Percentiles rank a stretch among this genome's conserved stretches.
These are phyloP conservation scores for Tricholoma bakamatsutake DNA, from an alignment of 768 basidiomycete species.

Conservation along the genomic window DNA sequence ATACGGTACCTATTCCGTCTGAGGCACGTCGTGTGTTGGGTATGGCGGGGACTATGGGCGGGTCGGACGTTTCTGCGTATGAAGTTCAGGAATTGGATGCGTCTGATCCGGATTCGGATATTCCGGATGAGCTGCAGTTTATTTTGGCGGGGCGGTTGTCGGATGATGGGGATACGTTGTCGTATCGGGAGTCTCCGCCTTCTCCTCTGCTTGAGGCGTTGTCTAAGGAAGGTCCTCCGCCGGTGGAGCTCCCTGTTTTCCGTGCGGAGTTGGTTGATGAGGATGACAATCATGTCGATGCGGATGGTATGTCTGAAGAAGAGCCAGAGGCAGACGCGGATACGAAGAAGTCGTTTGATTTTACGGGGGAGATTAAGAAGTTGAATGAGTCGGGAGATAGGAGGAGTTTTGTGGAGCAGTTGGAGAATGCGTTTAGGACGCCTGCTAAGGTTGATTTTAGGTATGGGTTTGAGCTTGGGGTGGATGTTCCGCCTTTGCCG, in stretches of 20 bases:
- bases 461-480: slow-evolving; percentile 35
- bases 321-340: slow-evolving; percentile 21
- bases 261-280: slow-evolving; percentile 41
- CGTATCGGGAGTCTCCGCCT: slow-evolving; percentile 30
- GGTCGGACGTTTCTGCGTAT: slow-evolving; percentile 42
- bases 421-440: slow-evolving; percentile 75
- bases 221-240: slow-evolving; percentile 8
- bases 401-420: slow-evolving; percentile 74
- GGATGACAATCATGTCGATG: slow-evolving; percentile 31
- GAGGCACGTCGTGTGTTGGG: slow-evolving; percentile 55
- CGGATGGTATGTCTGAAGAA: slow-evolving; percentile 45
- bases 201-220: slow-evolving; percentile 38
- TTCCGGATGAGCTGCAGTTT: slow-evolving; percentile 70
- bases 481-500: slow-evolving; percentile 35
- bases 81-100: slow-evolving; percentile 40
- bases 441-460: slow-evolving; percentile 63
- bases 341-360: slow-evolving; percentile 80
- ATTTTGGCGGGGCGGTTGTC: slow-evolving; percentile 40
- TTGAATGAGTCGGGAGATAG: slow-evolving; percentile 70
- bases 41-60: slow-evolving; percentile 64
- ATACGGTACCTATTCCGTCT: slow-evolving; percentile 34
- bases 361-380: slow-evolving; percentile 69
- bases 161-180: slow-evolving; percentile 36
- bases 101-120: slow-evolving; percentile 70
- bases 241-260: slow-evolving; percentile 32